These are phyloP conservation scores for Aphanomyces astaci DNA, from an alignment of 352 stramenopile genomes.

Conservation along the genomic window DNA sequence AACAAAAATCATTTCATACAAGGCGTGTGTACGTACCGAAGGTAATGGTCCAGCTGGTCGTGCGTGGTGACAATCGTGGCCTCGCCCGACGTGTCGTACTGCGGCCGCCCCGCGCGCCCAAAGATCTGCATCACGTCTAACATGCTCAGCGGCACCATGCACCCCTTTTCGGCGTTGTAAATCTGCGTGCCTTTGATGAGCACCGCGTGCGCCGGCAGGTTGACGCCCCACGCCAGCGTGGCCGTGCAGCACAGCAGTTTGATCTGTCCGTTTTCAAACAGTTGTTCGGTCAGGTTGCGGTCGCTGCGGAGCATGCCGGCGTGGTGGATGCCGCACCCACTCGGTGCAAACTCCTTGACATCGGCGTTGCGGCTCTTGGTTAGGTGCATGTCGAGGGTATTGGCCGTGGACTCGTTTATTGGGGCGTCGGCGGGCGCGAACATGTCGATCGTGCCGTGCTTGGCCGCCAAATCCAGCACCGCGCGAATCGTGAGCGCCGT, in stretches of 20 bases:
- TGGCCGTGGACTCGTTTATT: slow-evolving; percentile 35
- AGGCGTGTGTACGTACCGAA: too few relatives aligned
- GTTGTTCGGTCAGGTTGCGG: slow-evolving; percentile 94
- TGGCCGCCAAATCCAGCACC: slow-evolving; percentile 81
- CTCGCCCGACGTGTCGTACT: slow-evolving; percentile 98
- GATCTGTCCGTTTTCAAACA: slow-evolving; percentile 96
- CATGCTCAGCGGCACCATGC: slow-evolving; percentile 96
- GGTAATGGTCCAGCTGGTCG: slow-evolving; percentile 88
- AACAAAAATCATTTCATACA: too few relatives aligned
- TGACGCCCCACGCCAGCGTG: slow-evolving; percentile 98
- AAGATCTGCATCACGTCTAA: slow-evolving; percentile 99
- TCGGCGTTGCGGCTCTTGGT: slow-evolving; percentile 94
- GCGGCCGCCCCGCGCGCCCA: slow-evolving; percentile 94
- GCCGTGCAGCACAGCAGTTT: slow-evolving; percentile 98
- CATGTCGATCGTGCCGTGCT: slow-evolving; percentile 26
- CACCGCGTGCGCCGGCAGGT: slow-evolving; percentile 97
- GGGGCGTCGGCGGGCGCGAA: slow-evolving; percentile 20
- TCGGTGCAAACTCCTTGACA: slow-evolving; percentile 89
- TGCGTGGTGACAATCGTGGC: slow-evolving; percentile 98
- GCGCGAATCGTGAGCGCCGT: slow-evolving; percentile 92
- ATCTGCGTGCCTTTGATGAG: slow-evolving; percentile 99
- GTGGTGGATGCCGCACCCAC: slow-evolving; percentile 97
- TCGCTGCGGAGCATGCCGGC: slow-evolving; percentile 95
- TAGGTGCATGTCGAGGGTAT: slow-evolving; percentile 56
- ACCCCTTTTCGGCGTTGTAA: slow-evolving; percentile 98